Percentiles rank a stretch among this genome's conserved stretches.
phyloP scores from a whole-genome alignment of 148 eudicot species.

The Rhododendron vialii region DNA sequence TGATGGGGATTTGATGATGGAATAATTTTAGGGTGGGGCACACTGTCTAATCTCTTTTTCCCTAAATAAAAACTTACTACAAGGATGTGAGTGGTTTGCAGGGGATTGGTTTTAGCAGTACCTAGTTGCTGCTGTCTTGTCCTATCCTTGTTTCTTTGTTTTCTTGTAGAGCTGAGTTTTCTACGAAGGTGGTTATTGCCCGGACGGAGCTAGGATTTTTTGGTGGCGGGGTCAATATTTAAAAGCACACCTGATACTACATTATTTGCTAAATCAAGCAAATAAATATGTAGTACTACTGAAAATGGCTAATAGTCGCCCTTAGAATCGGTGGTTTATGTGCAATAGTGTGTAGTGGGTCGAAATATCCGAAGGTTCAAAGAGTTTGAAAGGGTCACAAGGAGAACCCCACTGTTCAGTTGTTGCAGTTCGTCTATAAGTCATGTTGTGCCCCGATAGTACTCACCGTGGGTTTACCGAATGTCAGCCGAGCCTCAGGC shows the following conservation, averaged over 20 bases:
- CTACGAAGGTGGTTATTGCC: background rate
- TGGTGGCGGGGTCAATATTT: background rate
- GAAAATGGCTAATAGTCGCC: background rate
- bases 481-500: too few relatives aligned
- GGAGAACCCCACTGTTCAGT: too few relatives aligned
- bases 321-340: background rate
- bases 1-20: background rate
- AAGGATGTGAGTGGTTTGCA: constrained; percentile 1
- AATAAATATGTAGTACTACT: background rate
- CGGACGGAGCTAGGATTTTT: background rate
- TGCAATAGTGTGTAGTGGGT: background rate
- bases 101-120: background rate
- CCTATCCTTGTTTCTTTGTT: background rate
- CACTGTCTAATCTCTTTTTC: background rate
- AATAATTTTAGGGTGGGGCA: background rate
- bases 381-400: too few relatives aligned
- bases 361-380: too few relatives aligned
- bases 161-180: background rate
- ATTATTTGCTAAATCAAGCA: background rate
- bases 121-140: background rate
- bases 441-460: too few relatives aligned
- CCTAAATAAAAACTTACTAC: background rate
- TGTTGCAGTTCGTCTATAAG: too few relatives aligned
- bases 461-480: too few relatives aligned
- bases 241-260: background rate